Percentiles rank a stretch among this genome's conserved stretches.
Evolutionary conservation across 805 yeast genomes (phyloP).

Genomic region (Suhomyces faveliae): DNA sequence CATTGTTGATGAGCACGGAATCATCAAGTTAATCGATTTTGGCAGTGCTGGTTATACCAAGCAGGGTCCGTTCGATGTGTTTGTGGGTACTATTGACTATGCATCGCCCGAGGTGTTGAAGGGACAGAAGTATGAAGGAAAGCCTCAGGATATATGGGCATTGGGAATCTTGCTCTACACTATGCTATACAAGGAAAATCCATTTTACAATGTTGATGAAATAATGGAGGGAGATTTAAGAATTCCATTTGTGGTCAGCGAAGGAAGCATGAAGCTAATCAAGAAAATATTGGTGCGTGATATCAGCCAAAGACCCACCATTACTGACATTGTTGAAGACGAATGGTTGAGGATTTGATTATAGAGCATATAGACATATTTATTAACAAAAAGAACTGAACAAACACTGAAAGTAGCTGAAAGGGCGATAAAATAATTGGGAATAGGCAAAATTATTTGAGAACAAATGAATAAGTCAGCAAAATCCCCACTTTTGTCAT

Average conservation of each 20-base stretch:
- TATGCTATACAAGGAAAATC: conserved; percentile 88
- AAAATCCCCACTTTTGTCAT: no score
- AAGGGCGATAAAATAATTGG: background rate
- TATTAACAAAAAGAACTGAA: no score
- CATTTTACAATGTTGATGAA: conserved; percentile 93
- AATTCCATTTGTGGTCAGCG: conserved; percentile 65
- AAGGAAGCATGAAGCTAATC: conserved; percentile 60
- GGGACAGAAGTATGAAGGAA: conserved; percentile 88
- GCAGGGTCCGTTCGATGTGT: conserved; percentile 95
- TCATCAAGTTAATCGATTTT: conserved; percentile 85
- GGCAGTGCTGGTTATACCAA: conserved; percentile 91
- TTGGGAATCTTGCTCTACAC: conserved; percentile 89
- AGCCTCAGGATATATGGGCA: conserved; percentile 97
- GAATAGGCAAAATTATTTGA: no score
- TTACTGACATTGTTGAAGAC: conserved; percentile 66
- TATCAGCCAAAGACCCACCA: conserved; percentile 65
- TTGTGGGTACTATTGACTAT: conserved; percentile 95
- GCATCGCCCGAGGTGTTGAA: conserved; percentile 95
- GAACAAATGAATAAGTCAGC: no score
- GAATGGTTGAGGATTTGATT: conserved; percentile 50
- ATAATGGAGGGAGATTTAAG: conserved; percentile 87
- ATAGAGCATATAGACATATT: background rate
- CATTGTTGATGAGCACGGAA: conserved; percentile 78
- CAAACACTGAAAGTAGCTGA: no score
- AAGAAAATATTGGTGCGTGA: conserved; percentile 66